Conservation (phyloP, 2,329 filamentous ascomycete genomes). For the Tricladium varicosporioides region DNA sequence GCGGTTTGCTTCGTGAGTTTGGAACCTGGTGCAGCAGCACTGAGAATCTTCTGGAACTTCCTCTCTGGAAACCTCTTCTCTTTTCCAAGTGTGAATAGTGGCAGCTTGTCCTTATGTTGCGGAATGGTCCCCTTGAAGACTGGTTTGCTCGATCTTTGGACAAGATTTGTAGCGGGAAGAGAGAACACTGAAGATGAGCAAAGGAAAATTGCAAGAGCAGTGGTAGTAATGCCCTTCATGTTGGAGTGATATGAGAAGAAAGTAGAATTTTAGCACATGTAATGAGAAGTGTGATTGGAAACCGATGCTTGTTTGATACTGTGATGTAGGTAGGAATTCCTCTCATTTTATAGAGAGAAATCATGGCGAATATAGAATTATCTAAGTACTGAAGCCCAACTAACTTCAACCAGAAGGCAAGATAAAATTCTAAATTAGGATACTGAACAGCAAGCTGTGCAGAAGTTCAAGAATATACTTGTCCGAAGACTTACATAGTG, state of each 20-base stretch:
- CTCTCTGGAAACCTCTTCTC: background rate
- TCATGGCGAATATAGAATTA: no score
- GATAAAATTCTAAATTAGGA: no score
- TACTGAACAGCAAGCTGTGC: no score
- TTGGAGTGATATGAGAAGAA: background rate
- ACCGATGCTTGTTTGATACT: no score
- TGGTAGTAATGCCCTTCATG: background rate
- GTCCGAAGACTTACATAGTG: no score
- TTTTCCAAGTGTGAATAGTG: background rate
- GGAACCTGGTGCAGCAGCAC: background rate
- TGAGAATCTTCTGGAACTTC: background rate
- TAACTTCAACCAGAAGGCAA: no score
- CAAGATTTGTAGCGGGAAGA: background rate
- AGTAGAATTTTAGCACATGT: no score
- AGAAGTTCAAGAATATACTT: no score
- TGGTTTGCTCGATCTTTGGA: background rate
- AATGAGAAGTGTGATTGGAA: no score
- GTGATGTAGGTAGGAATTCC: no score
- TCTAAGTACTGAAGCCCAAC: no score
- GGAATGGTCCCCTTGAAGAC: background rate
- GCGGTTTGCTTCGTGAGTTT: background rate
- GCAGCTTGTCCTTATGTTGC: background rate
- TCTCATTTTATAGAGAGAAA: no score
- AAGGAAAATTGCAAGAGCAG: background rate
- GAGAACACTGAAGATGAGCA: background rate